Conservation (phyloP, 2,329 filamentous ascomycete genomes). For the Mycosphaerelloides madeirae region DNA sequence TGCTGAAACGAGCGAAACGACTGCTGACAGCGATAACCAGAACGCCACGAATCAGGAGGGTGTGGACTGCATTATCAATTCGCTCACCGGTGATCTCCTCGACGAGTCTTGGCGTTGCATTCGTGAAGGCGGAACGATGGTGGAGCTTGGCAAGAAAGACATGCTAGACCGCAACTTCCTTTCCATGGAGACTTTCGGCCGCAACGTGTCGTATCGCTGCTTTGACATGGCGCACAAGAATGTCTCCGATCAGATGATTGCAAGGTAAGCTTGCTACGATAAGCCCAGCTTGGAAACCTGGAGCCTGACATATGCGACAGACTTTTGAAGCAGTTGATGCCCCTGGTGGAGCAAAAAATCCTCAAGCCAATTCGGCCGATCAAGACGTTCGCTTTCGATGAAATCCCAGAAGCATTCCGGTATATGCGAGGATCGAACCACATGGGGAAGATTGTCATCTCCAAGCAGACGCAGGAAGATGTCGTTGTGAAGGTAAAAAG, state of each 20-base stretch:
- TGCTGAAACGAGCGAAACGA: no score
- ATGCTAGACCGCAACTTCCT: constrained; percentile 8
- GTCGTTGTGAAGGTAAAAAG: neutral
- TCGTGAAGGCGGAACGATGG: constrained; percentile 27
- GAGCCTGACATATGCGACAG: neutral
- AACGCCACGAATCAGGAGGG: constrained; percentile 27
- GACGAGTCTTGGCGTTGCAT: constrained; percentile 22
- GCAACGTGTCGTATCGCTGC: neutral
- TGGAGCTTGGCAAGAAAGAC: constrained; percentile 23
- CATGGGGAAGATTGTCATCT: constrained; percentile 8
- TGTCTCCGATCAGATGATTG: neutral
- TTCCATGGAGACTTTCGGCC: constrained; percentile 9
- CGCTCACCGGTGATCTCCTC: constrained; percentile 22
- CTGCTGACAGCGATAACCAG: no score
- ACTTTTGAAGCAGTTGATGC: neutral
- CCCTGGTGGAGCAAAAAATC: neutral
- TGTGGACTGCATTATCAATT: constrained; percentile 32
- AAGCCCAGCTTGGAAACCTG: no score
- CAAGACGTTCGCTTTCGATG: neutral
- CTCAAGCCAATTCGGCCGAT: neutral
- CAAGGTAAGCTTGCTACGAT: no score
- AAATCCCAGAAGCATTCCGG: constrained; percentile 15
- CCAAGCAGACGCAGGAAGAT: neutral
- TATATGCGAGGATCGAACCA: neutral
- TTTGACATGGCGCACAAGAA: neutral